These are phyloP conservation scores for Aspergillus fumigatus DNA, from an alignment of 2,329 filamentous ascomycete species.

Conservation along the genomic window DNA sequence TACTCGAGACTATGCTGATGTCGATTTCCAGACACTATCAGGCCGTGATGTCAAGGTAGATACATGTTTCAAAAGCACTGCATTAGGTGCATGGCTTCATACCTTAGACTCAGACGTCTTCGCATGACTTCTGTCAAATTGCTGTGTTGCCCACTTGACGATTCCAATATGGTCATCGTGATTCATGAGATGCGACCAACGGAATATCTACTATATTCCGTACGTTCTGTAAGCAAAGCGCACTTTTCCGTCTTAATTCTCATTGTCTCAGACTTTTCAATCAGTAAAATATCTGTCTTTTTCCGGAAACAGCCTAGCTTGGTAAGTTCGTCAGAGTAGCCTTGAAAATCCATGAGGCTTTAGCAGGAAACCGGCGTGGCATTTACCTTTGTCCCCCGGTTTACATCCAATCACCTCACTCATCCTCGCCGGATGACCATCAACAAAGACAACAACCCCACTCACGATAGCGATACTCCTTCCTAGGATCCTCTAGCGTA, in stretches of 20 bases:
- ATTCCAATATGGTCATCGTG: conserved; percentile 11
- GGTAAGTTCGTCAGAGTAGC: neutral
- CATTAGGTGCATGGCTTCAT: neutral
- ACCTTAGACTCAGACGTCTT: neutral
- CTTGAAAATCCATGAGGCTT: neutral
- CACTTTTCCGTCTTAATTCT: neutral
- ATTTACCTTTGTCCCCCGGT: conserved; percentile 2
- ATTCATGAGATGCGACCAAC: conserved; percentile 9
- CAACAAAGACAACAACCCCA: conserved; percentile 2
- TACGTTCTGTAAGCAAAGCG: neutral
- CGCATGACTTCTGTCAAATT: neutral
- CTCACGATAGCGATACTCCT: conserved; percentile 21
- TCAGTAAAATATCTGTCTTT: neutral
- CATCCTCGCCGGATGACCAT: conserved; percentile 10
- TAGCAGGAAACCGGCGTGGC: conserved; percentile 2
- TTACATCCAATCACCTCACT: neutral
- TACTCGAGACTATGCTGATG: neutral
- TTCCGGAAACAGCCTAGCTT: neutral
- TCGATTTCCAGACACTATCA: neutral
- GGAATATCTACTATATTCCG: neutral
- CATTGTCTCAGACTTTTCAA: neutral
- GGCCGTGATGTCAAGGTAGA: neutral
- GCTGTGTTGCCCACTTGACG: neutral
- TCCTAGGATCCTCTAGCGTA: conserved; percentile 35
- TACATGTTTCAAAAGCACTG: neutral